Conservation (phyloP, 176 grass and related monocot species). For the Thalia dealbata region DNA sequence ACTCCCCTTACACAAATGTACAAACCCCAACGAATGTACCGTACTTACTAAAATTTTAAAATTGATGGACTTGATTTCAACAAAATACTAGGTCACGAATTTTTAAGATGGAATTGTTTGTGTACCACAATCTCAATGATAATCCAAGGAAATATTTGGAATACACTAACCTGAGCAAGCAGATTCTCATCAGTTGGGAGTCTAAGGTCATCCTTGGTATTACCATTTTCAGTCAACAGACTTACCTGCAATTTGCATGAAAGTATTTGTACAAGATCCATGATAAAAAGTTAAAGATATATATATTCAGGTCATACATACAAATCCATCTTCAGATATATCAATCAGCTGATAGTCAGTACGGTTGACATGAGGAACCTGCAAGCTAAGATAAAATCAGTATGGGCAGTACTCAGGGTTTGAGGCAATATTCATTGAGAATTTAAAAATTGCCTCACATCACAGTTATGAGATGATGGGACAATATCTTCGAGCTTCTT, state of each 20-base stretch:
- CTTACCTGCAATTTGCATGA: slow-evolving; percentile 26
- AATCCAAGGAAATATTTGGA: not conserved
- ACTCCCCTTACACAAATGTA: no score
- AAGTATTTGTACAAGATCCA: not conserved
- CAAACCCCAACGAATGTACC: no score
- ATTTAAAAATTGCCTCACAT: slow-evolving; percentile 27
- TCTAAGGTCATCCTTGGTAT: slow-evolving; percentile 39
- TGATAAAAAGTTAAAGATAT: not conserved
- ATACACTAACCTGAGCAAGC: slow-evolving; percentile 25
- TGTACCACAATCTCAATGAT: not conserved
- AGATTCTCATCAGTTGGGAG: slow-evolving; percentile 37
- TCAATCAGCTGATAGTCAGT: slow-evolving; percentile 53
- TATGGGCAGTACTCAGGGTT: not conserved
- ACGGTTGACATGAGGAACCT: slow-evolving; percentile 44
- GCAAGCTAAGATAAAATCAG: not conserved
- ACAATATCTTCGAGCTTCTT: slow-evolving; percentile 55
- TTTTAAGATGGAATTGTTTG: not conserved
- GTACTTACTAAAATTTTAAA: no score
- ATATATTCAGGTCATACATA: slow-evolving; percentile 23
- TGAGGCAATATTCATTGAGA: not conserved
- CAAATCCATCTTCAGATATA: slow-evolving; percentile 63
- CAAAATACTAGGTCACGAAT: no score
- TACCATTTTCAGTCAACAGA: slow-evolving; percentile 41
- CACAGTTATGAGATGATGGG: slow-evolving; percentile 51
- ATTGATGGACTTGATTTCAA: no score